phyloP scores from a whole-genome alignment of 78 protist species.

The Chrysochromulina tobinii region DNA sequence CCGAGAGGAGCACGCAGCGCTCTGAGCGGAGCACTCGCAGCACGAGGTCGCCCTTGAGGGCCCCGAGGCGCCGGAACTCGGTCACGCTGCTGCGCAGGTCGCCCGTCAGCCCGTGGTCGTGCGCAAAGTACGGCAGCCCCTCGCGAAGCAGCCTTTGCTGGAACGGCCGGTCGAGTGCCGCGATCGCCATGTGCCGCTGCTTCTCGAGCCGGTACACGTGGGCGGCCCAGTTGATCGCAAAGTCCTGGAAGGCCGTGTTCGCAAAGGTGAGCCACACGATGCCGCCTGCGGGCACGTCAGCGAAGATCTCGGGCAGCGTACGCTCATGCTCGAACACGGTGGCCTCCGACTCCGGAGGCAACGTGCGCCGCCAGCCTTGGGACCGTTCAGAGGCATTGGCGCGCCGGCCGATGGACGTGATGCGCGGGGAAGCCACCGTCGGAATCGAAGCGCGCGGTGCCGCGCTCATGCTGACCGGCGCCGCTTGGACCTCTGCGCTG shows the following conservation, averaged over 20 bases:
- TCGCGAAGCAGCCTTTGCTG: not conserved
- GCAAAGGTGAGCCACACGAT: not conserved
- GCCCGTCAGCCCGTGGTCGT: too few species aligned
- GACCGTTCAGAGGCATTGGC: too few species aligned
- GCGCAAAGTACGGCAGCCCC: not conserved
- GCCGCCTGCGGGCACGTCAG: not conserved
- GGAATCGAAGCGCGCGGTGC: too few species aligned
- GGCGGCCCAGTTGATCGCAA: not conserved
- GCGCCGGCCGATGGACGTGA: too few species aligned
- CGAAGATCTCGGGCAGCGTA: not conserved
- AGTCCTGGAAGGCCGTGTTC: not conserved
- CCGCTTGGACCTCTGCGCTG: too few species aligned
- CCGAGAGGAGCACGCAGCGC: not conserved
- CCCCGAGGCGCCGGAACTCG: not conserved
- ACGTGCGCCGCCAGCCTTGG: too few species aligned
- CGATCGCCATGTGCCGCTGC: not conserved
- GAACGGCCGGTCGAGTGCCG: not conserved
- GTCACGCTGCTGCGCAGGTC: not conserved
- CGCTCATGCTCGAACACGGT: not conserved
- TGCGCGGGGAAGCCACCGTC: too few species aligned
- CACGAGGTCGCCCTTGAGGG: not conserved
- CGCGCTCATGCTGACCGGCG: too few species aligned
- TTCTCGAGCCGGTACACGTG: not conserved
- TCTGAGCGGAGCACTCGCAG: not conserved
- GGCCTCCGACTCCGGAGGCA: too few species aligned